These are phyloP conservation scores for Pulveroboletus sp. DNA, from an alignment of 768 basidiomycete species.

Conservation along the genomic window DNA sequence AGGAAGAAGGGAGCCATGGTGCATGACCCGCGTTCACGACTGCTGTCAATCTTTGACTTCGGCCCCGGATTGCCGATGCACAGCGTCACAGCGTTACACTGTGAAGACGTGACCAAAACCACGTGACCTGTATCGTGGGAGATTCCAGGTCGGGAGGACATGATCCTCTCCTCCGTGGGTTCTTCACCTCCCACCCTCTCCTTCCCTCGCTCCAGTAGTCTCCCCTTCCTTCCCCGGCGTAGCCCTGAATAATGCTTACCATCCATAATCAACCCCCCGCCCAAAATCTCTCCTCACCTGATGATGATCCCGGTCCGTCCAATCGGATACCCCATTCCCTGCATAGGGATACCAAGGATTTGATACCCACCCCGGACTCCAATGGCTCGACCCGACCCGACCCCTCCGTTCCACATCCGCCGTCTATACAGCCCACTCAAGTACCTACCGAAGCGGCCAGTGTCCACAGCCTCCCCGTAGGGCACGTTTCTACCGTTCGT, in stretches of 20 bases:
- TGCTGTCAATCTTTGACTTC: too few relatives aligned
- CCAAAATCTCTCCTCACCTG: neutral
- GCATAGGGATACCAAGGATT: neutral
- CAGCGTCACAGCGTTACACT: too few relatives aligned
- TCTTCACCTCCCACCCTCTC: neutral
- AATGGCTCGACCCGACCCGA: slow-evolving; percentile 32
- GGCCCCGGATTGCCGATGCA: too few relatives aligned
- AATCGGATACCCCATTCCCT: neutral
- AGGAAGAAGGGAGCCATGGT: slow-evolving; percentile 7
- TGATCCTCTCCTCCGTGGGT: too few relatives aligned
- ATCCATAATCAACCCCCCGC: neutral
- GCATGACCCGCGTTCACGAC: neutral
- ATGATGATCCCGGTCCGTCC: slow-evolving; percentile 2
- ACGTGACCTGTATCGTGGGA: slow-evolving; percentile 17
- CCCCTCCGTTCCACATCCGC: slow-evolving; percentile 9
- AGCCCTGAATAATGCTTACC: slow-evolving; percentile 1
- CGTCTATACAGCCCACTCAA: slow-evolving; percentile 22
- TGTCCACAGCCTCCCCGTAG: slow-evolving; percentile 54
- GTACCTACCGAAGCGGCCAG: slow-evolving; percentile 49
- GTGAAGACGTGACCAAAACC: neutral
- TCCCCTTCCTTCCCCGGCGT: neutral
- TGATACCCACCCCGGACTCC: neutral
- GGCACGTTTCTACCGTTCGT: slow-evolving; percentile 44
- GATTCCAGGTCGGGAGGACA: neutral
- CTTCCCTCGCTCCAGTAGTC: neutral